Evolutionary conservation across 1,284 basidiomycete genomes (phyloP), one percentile per base, ranked within the genome.

Genomic region (Ceratobasidium sp.): DNA sequence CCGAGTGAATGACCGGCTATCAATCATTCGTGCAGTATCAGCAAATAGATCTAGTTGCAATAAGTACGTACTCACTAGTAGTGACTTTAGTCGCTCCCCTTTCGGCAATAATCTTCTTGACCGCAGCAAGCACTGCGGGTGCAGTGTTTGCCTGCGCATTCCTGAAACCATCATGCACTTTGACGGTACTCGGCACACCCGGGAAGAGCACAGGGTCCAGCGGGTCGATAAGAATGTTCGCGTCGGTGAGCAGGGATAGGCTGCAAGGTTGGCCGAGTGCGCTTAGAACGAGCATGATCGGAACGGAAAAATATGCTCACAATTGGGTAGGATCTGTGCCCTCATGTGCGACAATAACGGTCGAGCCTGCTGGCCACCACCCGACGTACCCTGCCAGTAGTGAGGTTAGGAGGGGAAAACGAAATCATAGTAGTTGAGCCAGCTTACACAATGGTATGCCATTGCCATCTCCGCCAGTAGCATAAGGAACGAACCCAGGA

Each of bases 391-490:
- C 85, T 86, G 65, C 30, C 27, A 52, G 12, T n/a, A 41, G 6
- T 16, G 46, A 44, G 54, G 27, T 27, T 44, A 18, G 81, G 82
- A n/a, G 23, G 23, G 38, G 38, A 68, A 33, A 10, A 50, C 3
- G 3, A 50, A 20, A 2, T 14, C 2, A 20, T 50, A 50, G 12
- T 3, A 20, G 20, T 14, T 20, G 3, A 14, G 20, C 14, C 10
- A 50, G 48, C 48, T 50, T 50, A 50, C 48, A 50, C 81, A 83
- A 90, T 81, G 91, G 91, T 1, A 86, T 82, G 7, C 59, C 67
- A n/a, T 81, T 78, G 0, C 90, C 90, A 80, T 92, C 87, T 1
- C 91, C 91, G 48, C 91, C 92, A 0, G 89, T 86, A 10, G 90
- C 91, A 1, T 89, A 83, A 0, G 90, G 88, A 35, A 86, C 66